Percentiles rank a stretch among this genome's conserved stretches.
These are phyloP conservation scores for Candida saitoana DNA, from an alignment of 805 yeast species.

Conservation along the genomic window DNA sequence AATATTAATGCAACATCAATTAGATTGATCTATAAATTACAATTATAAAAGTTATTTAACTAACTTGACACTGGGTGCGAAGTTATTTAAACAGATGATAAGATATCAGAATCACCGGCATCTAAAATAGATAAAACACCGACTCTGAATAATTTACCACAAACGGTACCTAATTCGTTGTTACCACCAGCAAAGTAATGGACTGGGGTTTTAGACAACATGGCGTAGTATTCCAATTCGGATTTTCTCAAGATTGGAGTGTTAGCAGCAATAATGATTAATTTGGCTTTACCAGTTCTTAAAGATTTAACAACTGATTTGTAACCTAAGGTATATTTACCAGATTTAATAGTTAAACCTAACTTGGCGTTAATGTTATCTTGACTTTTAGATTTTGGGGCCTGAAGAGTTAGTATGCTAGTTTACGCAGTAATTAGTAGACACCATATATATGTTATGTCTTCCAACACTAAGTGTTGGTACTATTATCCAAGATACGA, in stretches of 20 bases:
- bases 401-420: conserved; percentile 45
- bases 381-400: conserved; percentile 91
- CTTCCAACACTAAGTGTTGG: not conserved
- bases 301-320: conserved; percentile 97
- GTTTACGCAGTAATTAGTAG: too few species aligned
- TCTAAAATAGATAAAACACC: conserved; percentile 95
- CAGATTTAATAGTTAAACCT: conserved; percentile 97
- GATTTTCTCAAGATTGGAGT: conserved; percentile 99
- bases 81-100: conserved; percentile 45
- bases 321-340: conserved; percentile 99
- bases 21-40: too few species aligned
- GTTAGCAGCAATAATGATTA: conserved; percentile 96
- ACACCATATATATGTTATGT: too few species aligned
- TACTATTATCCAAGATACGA: conserved; percentile 47
- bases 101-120: conserved; percentile 99
- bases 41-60: too few species aligned
- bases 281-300: conserved; percentile 98
- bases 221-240: conserved; percentile 99
- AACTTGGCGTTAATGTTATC: conserved; percentile 98
- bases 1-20: too few species aligned
- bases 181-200: conserved; percentile 99
- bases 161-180: conserved; percentile 99
- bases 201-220: conserved; percentile 95
- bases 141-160: conserved; percentile 99
- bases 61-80: too few species aligned